Evolutionary conservation across 1,284 basidiomycete species (phyloP), one percentile per base, ranked within the genome.

Genomic region (Puccinia polysora): DNA sequence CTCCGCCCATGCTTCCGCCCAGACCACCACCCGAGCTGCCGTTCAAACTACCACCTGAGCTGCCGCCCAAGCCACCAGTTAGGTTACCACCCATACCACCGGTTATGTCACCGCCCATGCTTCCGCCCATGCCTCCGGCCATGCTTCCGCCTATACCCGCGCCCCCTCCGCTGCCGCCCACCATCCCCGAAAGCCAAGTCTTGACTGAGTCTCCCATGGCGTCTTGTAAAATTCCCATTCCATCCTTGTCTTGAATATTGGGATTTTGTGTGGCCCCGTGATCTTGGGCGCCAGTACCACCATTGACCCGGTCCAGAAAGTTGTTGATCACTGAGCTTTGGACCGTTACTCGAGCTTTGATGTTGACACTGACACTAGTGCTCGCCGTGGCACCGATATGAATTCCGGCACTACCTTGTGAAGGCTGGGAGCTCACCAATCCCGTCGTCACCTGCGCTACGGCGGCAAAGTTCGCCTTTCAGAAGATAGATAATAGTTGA

Each of bases 291-390:
- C 50, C 65, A 36, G 20, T 56, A 47, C 65, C 65, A 12, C 65
- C 65, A 53, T 68, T 68, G 25, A 68, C 65, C 15, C 43, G 36
- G 14, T 53, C 43, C 30, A 68, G 32, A 45, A 68, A 68, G 43
- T 58, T 68, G 53, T 68, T 38, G 15, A 68, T 68, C 3, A 30
- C 43, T 45, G 65, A 34, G 23, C 52, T 56, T 32, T 43, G 55
- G n/a, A 68, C 43, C 28, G 30, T 60, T 2, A 43, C 15, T 10
- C 36, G 20, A 4, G 30, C 20, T 6, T 28, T 20, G 1, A 60
- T 38, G 36, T 43, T 60, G 36, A 60, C 25, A 14, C 12, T 60
- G 32, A 38, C 36, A 28, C 36, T 40, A 0, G 32, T 5, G 5
- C 28, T 7, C 10, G 15, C n/a, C 7, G 32, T 36, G 30, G 30